Base-by-base conservation (phyloP, 495 filamentous ascomycete genomes). In the Penicillium mononematosum region DNA sequence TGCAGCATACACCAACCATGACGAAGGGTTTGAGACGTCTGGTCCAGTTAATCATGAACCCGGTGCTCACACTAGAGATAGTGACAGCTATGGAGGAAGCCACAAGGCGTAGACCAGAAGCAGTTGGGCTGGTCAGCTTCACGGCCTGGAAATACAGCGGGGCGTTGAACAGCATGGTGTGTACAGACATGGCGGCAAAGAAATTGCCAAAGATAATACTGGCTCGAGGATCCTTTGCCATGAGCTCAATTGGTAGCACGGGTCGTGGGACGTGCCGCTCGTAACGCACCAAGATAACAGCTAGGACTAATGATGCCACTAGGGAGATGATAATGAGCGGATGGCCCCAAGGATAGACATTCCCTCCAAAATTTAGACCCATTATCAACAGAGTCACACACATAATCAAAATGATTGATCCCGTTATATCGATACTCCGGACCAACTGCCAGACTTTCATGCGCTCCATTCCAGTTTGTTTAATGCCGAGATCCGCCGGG, bases 141-240 rank as follows among this genome's bases (percentile, higher is more conserved):
- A 91, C 88, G 29, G 85, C 88, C 69, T 91, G 88, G 73, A 92
- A 93, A 75, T 85, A 93, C 20, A 93, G 74, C 0, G 88, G 89
- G 48, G 86, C 81, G 66, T 93, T 92, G 72, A 92, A 93, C 45
- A 88, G 68, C 61, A 90, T 82, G 17, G 86, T 84, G 67, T 89
- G 87, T 53, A 85, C 64, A 4, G 86, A 77, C 24, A 89, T 75
- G 16, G 81, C 70, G 2, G 78, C 82, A 58, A 90, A 84, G 69
- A 84, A 84, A 67, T 88, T 91, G 34, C 81, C 80, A 59, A 90
- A 83, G 46, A 91, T 81, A n/a, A 91, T 74, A 56, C 82, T 83
- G 17, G 81, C 83, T 9, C 83, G 79, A 5, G 89, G 88, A 4
- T 80, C 70, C 29, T 79, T 75, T 17, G 72, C 72, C 4, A 93